A percentile compares a stretch with the other conserved stretches of the same genome.
Evolutionary conservation across 495 filamentous ascomycete species (phyloP).

Genomic region (Podospora comata): DNA sequence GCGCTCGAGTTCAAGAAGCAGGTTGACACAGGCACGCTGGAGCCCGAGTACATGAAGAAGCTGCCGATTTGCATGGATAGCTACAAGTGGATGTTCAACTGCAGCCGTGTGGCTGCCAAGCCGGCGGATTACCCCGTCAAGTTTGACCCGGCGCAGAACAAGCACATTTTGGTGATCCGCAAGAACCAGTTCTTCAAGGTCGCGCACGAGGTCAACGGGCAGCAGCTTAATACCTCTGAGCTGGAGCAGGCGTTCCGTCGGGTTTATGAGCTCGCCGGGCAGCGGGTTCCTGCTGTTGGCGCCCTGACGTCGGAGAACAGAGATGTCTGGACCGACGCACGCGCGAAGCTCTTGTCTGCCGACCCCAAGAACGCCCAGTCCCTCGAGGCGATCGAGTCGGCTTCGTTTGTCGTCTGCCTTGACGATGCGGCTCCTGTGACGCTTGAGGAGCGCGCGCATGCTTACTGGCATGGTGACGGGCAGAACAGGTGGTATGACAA

Average conservation of each 20-base stretch:
- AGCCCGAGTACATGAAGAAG: constrained; percentile 98
- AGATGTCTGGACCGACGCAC: constrained; percentile 86
- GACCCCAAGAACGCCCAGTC: constrained; percentile 71
- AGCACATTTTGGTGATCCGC: constrained; percentile 83
- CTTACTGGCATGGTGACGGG: constrained; percentile 98
- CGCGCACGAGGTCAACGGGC: constrained; percentile 67
- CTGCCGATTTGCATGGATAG: constrained; percentile 94
- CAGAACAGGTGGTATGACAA: constrained; percentile 98
- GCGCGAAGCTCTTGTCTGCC: constrained; percentile 69
- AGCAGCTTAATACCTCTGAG: constrained; percentile 80
- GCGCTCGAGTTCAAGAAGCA: constrained; percentile 90
- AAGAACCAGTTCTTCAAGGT: constrained; percentile 98
- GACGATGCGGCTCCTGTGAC: constrained; percentile 92
- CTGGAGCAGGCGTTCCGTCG: constrained; percentile 82
- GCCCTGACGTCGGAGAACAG: constrained; percentile 88
- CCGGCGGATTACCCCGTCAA: constrained; percentile 81
- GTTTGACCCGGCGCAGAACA: constrained; percentile 67
- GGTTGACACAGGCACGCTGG: constrained; percentile 77
- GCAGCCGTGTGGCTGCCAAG: constrained; percentile 79
- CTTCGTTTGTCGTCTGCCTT: constrained; percentile 89
- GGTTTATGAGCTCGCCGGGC: constrained; percentile 73
- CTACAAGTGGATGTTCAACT: constrained; percentile 99
- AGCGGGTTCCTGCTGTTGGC: constrained; percentile 70
- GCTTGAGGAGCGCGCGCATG: constrained; percentile 88
- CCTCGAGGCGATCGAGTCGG: constrained; percentile 80